Base-by-base conservation (phyloP, 139 green algal genomes). In the Chlorella sp. region DNA sequence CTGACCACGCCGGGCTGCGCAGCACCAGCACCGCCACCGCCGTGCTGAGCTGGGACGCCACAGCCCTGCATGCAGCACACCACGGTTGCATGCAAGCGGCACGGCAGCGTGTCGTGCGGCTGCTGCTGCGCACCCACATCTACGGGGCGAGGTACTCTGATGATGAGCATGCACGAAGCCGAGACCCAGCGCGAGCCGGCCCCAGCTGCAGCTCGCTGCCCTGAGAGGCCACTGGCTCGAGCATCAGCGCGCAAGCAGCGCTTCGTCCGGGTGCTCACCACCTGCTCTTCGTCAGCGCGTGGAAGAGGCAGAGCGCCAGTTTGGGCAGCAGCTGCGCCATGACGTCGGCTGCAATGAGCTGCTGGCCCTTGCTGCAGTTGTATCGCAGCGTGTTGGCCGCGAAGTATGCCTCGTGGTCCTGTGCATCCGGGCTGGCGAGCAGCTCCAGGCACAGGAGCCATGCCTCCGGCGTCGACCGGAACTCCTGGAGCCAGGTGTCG, bases 21-120 rank as follows among this genome's bases (percentile, higher is more conserved):
- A 79, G 63, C 2, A 77, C 77, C 31, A 86, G 49, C 0, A 60
- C 35, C 0, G 70, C 77, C 4, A 84, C 35, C 0, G 68, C 71
- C 0, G 70, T 65, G 1, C 62, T 74, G 2, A 84, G 51, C 64
- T 79, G 77, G n/a, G 72, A 68, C 17, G 51, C 55, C 0, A 79
- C 71, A 3, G 70, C 59, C 73, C 70, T 78, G 73, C 35, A 69
- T 30, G 31, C 49, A 67, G n/a, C n/a, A n/a, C n/a, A n/a, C n/a
- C n/a, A n/a, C n/a, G n/a, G n/a, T n/a, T n/a, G n/a, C n/a, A n/a
- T n/a, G n/a, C n/a, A n/a, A n/a, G n/a, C n/a, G n/a, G n/a, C n/a
- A n/a, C n/a, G n/a, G n/a, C n/a, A n/a, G n/a, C n/a, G n/a, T n/a
- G n/a, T n/a, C n/a, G n/a, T n/a, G n/a, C n/a, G n/a, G n/a, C n/a